A percentile compares a stretch with the other conserved stretches of the same genome.
phyloP scores from a whole-genome alignment of 2,329 filamentous ascomycete species.

The Ophiostoma novo-ulmi region DNA sequence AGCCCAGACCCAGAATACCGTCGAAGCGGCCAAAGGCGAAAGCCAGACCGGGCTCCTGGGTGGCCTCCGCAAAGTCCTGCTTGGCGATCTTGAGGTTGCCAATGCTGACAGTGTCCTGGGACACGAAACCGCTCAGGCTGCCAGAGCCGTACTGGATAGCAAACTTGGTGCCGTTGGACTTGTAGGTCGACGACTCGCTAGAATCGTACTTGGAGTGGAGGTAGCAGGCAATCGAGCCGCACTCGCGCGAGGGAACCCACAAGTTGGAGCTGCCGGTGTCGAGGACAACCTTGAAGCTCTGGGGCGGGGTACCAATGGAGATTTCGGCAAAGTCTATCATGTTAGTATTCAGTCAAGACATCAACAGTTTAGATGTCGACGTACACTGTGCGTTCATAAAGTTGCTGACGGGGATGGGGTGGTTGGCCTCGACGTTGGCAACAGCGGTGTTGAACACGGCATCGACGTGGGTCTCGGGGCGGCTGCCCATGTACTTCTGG shows the following conservation, averaged over 20 bases:
- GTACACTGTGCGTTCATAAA: conserved; percentile 98
- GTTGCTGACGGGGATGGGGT: conserved; percentile 88
- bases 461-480: conserved; percentile 63
- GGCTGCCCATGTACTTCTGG: conserved; percentile 92
- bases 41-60: conserved; percentile 87
- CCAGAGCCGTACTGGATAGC: conserved; percentile 95
- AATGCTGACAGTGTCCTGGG: conserved; percentile 78
- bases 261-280: conserved; percentile 99
- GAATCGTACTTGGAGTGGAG: conserved; percentile 97
- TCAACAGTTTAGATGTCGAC: conserved; percentile 34
- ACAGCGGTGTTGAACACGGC: conserved; percentile 74
- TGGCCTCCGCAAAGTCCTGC: conserved; percentile 95
- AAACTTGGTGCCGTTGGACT: conserved; percentile 88
- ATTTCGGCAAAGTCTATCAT: conserved; percentile 90
- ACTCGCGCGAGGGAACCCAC: conserved; percentile 90
- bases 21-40: conserved; percentile 98
- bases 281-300: conserved; percentile 96
- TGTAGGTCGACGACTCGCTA: conserved; percentile 79
- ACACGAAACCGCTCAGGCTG: conserved; percentile 88
- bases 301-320: conserved; percentile 81
- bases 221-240: conserved; percentile 95
- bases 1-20: conserved; percentile 91
- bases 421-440: conserved; percentile 59
- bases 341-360: background rate
- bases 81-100: conserved; percentile 83